Evolutionary conservation across 192 early-diverging fungal genomes (phyloP).

Genomic region (Rhizophlyctis rosea): DNA sequence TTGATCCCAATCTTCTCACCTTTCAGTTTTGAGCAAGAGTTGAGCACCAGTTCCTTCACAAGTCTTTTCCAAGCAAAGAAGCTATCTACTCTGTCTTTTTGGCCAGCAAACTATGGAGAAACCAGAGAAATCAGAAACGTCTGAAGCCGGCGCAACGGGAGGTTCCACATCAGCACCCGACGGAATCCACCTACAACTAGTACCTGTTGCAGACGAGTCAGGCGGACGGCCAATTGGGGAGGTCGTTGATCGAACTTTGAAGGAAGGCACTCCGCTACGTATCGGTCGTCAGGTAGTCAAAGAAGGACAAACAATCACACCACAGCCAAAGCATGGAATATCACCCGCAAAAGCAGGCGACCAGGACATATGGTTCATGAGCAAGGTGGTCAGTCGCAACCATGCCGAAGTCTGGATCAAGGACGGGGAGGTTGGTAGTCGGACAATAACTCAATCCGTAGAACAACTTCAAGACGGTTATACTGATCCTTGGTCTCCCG

Average conservation of each 20-base stretch:
- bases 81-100: no score
- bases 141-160: no score
- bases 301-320: constrained; percentile 44
- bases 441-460: neutral
- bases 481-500: neutral
- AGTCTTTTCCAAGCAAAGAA: no score
- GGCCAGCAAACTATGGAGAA: no score
- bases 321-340: constrained; percentile 27
- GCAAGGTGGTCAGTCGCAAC: constrained; percentile 88
- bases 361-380: constrained; percentile 53
- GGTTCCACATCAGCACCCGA: no score
- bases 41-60: no score
- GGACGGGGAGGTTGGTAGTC: constrained; percentile 50
- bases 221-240: constrained; percentile 35
- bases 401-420: constrained; percentile 94
- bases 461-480: neutral
- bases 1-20: no score
- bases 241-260: constrained; percentile 45
- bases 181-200: constrained; percentile 38
- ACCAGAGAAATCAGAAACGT: no score
- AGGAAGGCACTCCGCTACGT: constrained; percentile 38
- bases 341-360: constrained; percentile 18
- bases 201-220: constrained; percentile 40
- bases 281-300: constrained; percentile 49
- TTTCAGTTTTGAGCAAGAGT: no score